Percentiles rank a stretch among this genome's conserved stretches.
phyloP scores from a whole-genome alignment of 331 rosid species.

The Cydonia oblonga region DNA sequence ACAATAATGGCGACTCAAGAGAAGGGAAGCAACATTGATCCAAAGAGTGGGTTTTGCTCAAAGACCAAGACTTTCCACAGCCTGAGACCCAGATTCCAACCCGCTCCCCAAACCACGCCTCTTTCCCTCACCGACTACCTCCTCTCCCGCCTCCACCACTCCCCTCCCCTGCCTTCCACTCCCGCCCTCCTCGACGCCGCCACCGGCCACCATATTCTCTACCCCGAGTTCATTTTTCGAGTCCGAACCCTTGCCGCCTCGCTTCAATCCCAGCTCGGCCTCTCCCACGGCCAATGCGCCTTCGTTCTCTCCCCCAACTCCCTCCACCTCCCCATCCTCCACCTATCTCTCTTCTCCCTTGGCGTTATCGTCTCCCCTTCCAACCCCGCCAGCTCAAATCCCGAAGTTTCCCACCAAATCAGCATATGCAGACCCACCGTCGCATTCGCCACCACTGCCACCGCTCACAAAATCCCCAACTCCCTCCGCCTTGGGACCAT shows the following conservation, averaged over 20 bases:
- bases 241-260: conserved; percentile 8
- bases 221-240: conserved; percentile 13
- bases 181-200: conserved; percentile 14
- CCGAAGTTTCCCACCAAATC: conserved; percentile 22
- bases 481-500: conserved; percentile 1
- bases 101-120: conserved; percentile 15
- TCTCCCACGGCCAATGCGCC: background rate
- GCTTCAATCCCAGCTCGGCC: background rate
- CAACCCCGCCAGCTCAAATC: conserved; percentile 9
- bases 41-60: conserved; percentile 8
- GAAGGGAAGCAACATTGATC: background rate
- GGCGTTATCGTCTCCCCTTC: conserved; percentile 20
- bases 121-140: conserved; percentile 15
- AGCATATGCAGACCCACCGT: conserved; percentile 10
- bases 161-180: background rate
- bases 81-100: conserved; percentile 1
- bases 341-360: conserved; percentile 16
- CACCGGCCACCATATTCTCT: conserved; percentile 9
- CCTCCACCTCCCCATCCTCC: conserved; percentile 16
- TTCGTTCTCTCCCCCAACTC: conserved; percentile 19
- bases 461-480: background rate
- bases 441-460: conserved; percentile 20
- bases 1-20: background rate
- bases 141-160: conserved; percentile 10
- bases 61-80: conserved; percentile 9